Evolutionary conservation across 73 alveolate genomes (phyloP).

Genomic region (Breviolum minutum): DNA sequence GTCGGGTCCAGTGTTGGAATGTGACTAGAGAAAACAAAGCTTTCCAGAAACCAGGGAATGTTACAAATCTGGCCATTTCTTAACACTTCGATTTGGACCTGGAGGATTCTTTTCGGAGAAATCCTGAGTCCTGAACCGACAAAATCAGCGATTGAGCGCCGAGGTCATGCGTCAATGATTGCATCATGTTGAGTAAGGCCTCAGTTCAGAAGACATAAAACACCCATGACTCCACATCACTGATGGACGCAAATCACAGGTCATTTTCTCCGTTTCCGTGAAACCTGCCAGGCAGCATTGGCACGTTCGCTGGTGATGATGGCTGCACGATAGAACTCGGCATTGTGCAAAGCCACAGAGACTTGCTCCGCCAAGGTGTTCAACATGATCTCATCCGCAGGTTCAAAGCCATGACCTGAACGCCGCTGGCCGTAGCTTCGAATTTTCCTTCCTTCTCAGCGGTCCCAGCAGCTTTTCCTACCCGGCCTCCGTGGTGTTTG

Average conservation of each 20-base stretch:
- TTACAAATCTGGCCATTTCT: background rate
- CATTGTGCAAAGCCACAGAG: constrained; percentile 76
- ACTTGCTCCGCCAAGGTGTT: constrained; percentile 72
- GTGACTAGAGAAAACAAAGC: background rate
- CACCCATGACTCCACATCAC: background rate
- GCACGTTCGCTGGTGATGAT: constrained; percentile 91
- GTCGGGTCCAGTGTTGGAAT: background rate
- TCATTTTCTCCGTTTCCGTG: background rate
- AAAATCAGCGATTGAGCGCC: constrained; percentile 77
- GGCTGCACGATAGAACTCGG: constrained; percentile 93
- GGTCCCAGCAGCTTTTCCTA: too few relatives aligned
- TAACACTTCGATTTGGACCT: background rate
- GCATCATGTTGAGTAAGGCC: constrained; percentile 86
- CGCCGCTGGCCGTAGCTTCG: background rate
- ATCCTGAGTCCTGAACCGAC: constrained; percentile 20
- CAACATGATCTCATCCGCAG: constrained; percentile 70
- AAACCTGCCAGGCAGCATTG: constrained; percentile 1
- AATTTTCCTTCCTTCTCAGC: too few relatives aligned
- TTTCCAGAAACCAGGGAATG: background rate
- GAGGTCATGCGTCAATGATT: constrained; percentile 61
- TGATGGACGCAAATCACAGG: background rate
- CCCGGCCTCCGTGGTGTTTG: constrained; percentile 40
- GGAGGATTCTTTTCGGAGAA: background rate
- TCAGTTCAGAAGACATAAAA: background rate
- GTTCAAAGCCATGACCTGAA: constrained; percentile 69